Evolutionary conservation across 305 asterid genomes (phyloP).

Genomic region (Plantago coronopus): DNA sequence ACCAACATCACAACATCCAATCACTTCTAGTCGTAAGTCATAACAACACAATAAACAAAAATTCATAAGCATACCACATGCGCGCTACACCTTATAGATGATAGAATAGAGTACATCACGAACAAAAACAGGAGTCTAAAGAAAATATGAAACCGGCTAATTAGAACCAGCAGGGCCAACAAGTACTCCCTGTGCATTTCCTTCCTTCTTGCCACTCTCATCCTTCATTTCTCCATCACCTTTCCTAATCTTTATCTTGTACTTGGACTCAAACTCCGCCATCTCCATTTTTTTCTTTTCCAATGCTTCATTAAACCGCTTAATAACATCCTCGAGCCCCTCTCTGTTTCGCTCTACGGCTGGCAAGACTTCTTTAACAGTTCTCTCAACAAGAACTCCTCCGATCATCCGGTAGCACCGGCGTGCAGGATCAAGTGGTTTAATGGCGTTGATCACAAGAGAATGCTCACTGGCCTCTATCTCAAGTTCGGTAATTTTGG

Average conservation of each 20-base stretch:
- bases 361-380: conserved; percentile 82
- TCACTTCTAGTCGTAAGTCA: neutral
- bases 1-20: neutral
- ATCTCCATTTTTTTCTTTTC: conserved; percentile 87
- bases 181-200: conserved; percentile 92
- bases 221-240: conserved; percentile 67
- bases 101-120: conserved; percentile 2
- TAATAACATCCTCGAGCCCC: conserved; percentile 84
- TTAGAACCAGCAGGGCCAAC: conserved; percentile 68
- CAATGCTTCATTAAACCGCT: conserved; percentile 73
- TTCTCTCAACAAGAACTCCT: conserved; percentile 92
- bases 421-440: conserved; percentile 84
- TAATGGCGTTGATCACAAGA: conserved; percentile 81
- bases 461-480: conserved; percentile 96
- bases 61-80: conserved; percentile 9
- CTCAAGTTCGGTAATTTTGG: conserved; percentile 86
- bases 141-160: conserved; percentile 20
- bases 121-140: neutral
- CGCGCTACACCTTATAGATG: conserved; percentile 1
- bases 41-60: conserved; percentile 11
- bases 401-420: conserved; percentile 96
- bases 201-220: conserved; percentile 75
- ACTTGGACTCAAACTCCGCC: conserved; percentile 78
- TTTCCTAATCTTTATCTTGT: conserved; percentile 74
- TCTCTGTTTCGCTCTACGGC: conserved; percentile 86